A percentile compares a stretch with the other conserved stretches of the same genome.
Evolutionary conservation across 2,329 filamentous ascomycete species (phyloP).

Genomic region (Penicillium sp.): DNA sequence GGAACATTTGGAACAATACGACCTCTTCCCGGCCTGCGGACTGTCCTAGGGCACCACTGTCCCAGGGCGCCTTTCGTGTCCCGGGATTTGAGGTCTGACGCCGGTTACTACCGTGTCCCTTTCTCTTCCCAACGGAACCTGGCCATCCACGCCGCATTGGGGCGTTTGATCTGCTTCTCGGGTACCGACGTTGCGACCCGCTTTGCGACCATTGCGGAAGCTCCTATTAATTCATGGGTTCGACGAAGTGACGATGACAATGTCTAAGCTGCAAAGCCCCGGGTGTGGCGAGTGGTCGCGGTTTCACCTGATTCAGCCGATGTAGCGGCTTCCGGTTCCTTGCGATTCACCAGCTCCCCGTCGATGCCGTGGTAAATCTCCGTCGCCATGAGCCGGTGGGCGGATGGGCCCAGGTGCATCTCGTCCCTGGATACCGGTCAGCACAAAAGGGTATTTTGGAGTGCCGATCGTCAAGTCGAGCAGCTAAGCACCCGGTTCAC

Average conservation of each 20-base stretch:
- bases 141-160: constrained; percentile 15
- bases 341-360: constrained; percentile 29
- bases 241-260: constrained; percentile 12
- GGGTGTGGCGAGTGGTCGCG: constrained; percentile 16
- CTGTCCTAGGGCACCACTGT: neutral
- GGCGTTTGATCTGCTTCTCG: constrained; percentile 15
- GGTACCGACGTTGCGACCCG: constrained; percentile 8
- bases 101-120: constrained; percentile 16
- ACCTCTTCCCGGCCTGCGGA: neutral
- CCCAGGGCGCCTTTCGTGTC: neutral
- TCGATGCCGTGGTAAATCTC: constrained; percentile 40
- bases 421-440: constrained; percentile 35
- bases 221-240: constrained; percentile 1
- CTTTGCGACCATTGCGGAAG: neutral
- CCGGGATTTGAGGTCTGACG: neutral
- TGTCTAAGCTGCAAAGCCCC: constrained; percentile 24
- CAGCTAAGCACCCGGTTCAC: constrained; percentile 8
- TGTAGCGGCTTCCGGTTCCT: neutral
- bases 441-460: constrained; percentile 1
- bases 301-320: neutral
- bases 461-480: constrained; percentile 9
- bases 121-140: constrained; percentile 10
- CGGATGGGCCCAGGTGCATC: constrained; percentile 40
- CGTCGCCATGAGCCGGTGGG: constrained; percentile 38
- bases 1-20: constrained; percentile 21